Conservation (phyloP, 345 rosid species). For the Melastoma malabathricum region DNA sequence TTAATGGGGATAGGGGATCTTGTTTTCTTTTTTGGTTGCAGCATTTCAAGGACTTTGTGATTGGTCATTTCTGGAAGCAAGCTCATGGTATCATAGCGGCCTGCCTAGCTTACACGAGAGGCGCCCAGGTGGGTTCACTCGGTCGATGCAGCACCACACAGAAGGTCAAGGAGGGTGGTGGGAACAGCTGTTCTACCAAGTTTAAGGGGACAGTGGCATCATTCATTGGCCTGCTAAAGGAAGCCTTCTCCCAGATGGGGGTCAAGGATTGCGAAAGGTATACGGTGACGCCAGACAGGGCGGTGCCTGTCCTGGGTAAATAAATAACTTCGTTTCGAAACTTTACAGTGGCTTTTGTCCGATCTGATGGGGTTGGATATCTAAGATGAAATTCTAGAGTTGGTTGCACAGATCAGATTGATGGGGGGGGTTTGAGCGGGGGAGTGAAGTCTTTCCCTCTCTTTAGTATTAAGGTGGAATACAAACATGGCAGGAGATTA, state of each 20-base stretch:
- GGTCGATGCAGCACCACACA: constrained; percentile 42
- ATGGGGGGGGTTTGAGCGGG: no score
- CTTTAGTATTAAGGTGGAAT: no score
- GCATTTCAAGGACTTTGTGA: constrained; percentile 65
- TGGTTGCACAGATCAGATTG: no score
- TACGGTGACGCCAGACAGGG: constrained; percentile 3
- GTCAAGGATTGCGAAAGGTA: constrained; percentile 26
- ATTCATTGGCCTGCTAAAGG: constrained; percentile 24
- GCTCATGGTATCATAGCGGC: constrained; percentile 55
- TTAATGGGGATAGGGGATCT: background rate
- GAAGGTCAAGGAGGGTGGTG: constrained; percentile 31
- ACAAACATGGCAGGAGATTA: no score
- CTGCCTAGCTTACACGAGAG: constrained; percentile 59
- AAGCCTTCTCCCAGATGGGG: constrained; percentile 39
- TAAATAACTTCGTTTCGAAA: no score
- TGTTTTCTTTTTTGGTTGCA: constrained; percentile 19
- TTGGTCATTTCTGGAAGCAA: constrained; percentile 57
- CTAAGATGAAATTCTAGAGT: no score
- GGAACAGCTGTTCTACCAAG: constrained; percentile 19
- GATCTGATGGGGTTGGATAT: no score
- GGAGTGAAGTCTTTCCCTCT: no score
- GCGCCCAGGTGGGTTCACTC: constrained; percentile 52
- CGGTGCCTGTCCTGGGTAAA: no score
- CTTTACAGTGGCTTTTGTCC: no score
- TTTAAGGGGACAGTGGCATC: constrained; percentile 30